These are phyloP conservation scores for Venturia aucupariae DNA, from an alignment of 2,329 filamentous ascomycete genomes.

Conservation along the genomic window DNA sequence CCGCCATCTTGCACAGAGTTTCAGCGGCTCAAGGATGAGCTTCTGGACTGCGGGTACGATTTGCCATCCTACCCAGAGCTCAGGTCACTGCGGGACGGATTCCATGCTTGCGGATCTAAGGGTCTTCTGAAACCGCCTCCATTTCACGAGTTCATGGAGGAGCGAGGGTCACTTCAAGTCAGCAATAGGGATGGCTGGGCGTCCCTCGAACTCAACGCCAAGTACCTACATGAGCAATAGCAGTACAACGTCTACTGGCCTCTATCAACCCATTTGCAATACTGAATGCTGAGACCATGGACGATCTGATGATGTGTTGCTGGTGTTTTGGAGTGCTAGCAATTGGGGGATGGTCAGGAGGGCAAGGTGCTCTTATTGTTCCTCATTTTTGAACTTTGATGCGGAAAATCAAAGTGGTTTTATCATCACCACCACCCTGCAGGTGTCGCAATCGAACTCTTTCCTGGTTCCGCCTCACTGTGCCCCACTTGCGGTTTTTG, in stretches of 20 bases:
- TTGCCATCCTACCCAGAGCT: not conserved
- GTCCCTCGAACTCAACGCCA: not conserved
- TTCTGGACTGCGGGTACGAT: not conserved
- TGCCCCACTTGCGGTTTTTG: not conserved
- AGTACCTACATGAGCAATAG: not conserved
- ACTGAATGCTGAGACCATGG: not conserved
- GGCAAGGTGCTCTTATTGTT: not conserved
- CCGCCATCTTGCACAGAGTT: not conserved
- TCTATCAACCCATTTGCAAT: not conserved
- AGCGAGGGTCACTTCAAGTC: not conserved
- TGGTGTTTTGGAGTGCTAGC: not conserved
- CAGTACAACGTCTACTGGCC: not conserved
- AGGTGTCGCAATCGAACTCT: not conserved
- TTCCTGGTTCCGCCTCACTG: not conserved
- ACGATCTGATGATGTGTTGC: not conserved
- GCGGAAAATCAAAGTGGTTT: not conserved
- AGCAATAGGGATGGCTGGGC: not conserved
- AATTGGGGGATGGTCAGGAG: not conserved
- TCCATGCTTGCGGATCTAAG: not conserved
- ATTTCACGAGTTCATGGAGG: not conserved
- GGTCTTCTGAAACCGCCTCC: not conserved
- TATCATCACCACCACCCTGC: not conserved
- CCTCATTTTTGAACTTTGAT: not conserved
- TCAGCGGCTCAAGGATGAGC: not conserved
- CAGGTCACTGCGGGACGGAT: not conserved